A percentile compares a stretch with the other conserved stretches of the same genome.
Evolutionary conservation across 768 basidiomycete genomes (phyloP).

Genomic region (Serendipita indica): DNA sequence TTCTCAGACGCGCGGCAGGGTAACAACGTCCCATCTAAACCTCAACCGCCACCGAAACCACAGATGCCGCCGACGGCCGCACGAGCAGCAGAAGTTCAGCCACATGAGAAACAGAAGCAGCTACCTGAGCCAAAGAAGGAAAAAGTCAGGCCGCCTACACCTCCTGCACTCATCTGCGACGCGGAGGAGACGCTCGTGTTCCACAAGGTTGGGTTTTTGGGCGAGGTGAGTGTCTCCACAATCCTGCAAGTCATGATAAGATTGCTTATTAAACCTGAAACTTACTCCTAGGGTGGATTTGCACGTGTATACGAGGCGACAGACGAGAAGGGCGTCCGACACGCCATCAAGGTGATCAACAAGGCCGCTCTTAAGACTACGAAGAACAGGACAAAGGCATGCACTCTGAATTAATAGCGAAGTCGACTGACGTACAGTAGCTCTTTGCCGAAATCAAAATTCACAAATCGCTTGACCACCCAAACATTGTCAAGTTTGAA

Average conservation of each 20-base stretch:
- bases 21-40: neutral
- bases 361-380: slow-evolving; percentile 83
- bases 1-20: slow-evolving; percentile 1
- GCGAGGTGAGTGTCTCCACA: slow-evolving; percentile 50
- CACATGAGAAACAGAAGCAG: neutral
- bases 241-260: neutral
- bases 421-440: slow-evolving; percentile 26
- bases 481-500: slow-evolving; percentile 82
- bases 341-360: slow-evolving; percentile 92
- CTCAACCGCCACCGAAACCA: neutral
- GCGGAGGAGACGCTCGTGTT: slow-evolving; percentile 42
- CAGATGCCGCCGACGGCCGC: neutral
- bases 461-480: slow-evolving; percentile 77
- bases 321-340: slow-evolving; percentile 43
- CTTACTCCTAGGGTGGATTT: slow-evolving; percentile 60
- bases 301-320: slow-evolving; percentile 93
- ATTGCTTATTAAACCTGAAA: neutral
- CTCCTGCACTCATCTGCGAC: slow-evolving; percentile 61
- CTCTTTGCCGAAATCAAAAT: slow-evolving; percentile 99
- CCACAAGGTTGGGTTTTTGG: slow-evolving; percentile 66
- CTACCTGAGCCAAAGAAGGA: slow-evolving; percentile 6
- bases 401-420: slow-evolving; percentile 13
- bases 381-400: slow-evolving; percentile 92
- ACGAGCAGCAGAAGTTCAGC: neutral
- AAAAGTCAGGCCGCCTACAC: slow-evolving; percentile 43